phyloP scores from a whole-genome alignment of 345 rosid species.

The Gossypium rotundifolium region DNA sequence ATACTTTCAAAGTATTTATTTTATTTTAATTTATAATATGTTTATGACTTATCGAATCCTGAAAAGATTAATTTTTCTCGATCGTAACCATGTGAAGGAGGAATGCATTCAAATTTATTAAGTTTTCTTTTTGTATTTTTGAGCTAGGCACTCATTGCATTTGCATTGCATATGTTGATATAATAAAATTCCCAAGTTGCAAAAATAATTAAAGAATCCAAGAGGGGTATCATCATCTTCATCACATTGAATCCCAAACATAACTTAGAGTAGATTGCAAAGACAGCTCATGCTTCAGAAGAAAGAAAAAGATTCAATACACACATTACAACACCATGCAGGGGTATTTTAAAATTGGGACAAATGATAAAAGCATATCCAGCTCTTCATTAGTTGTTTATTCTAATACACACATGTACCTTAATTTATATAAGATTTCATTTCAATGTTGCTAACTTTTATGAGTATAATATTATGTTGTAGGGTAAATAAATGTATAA shows the following conservation, averaged over 20 bases:
- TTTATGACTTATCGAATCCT: no score
- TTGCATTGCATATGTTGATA: background rate
- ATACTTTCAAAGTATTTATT: no score
- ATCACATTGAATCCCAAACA: background rate
- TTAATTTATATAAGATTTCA: no score
- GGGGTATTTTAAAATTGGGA: background rate
- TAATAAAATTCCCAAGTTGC: background rate
- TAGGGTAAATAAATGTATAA: no score
- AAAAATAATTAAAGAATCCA: background rate
- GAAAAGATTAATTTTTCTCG: no score
- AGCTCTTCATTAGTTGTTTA: no score
- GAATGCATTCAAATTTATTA: background rate
- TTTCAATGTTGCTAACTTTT: no score
- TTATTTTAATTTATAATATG: no score
- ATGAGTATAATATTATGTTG: no score
- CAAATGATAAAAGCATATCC: no score
- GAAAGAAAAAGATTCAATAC: background rate
- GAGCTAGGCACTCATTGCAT: background rate
- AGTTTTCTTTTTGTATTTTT: background rate
- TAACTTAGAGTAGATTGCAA: background rate
- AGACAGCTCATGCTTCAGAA: conserved; percentile 11
- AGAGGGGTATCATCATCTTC: background rate
- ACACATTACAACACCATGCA: background rate
- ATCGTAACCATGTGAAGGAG: background rate
- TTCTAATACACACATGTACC: no score